A percentile compares a stretch with the other conserved stretches of the same genome.
Conservation (phyloP, 202 grass and related monocot genomes). For the Carex arenaria region DNA sequence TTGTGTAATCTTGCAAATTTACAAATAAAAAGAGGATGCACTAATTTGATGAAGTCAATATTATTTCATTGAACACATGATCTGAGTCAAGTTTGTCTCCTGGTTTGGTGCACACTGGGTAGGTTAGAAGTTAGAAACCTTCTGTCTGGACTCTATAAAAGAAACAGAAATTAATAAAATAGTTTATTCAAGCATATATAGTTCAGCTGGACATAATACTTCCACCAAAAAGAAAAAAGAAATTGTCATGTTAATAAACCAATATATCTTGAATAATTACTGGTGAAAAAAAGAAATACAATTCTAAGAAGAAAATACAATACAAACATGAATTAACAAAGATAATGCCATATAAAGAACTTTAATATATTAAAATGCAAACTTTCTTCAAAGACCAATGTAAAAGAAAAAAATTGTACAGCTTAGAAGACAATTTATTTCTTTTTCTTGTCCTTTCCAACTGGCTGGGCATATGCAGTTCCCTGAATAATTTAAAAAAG, state of each 20-base stretch:
- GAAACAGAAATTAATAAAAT: neutral
- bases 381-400: neutral
- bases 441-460: slow-evolving; percentile 56
- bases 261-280: neutral
- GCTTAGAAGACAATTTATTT: slow-evolving; percentile 25
- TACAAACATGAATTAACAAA: neutral
- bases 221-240: neutral
- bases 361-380: neutral
- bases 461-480: slow-evolving; percentile 37
- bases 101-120: neutral
- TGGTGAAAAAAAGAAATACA: neutral
- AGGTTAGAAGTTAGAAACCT: neutral
- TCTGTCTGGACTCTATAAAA: neutral
- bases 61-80: neutral
- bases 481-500: slow-evolving; percentile 27
- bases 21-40: no score
- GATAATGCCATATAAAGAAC: neutral
- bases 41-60: neutral
- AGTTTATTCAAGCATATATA: neutral
- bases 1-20: no score
- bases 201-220: neutral
- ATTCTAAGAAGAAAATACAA: neutral
- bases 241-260: neutral
- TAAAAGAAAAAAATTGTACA: neutral
- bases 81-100: slow-evolving; percentile 8